Conservation (phyloP, 2,329 filamentous ascomycete genomes). For the Aschersonia sp. region DNA sequence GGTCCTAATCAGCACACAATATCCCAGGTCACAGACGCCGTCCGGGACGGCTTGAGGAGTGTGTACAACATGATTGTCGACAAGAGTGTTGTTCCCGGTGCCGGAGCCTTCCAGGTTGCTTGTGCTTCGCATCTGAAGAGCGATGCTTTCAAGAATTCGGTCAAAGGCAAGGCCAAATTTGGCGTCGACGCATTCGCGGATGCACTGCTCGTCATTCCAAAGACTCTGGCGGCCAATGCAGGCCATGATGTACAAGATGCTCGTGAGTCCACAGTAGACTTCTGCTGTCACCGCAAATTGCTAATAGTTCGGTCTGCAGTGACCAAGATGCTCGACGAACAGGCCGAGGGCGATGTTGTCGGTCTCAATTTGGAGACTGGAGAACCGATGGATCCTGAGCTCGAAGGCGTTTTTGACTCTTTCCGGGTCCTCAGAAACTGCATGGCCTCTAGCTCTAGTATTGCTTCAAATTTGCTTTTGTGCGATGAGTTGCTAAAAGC, state of each 20-base stretch:
- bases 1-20: slow-evolving; percentile 96
- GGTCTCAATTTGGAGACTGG: slow-evolving; percentile 79
- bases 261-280: slow-evolving; percentile 38
- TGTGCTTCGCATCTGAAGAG: slow-evolving; percentile 78
- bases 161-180: slow-evolving; percentile 97
- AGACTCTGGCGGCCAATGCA: slow-evolving; percentile 80
- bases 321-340: slow-evolving; percentile 74
- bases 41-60: slow-evolving; percentile 83
- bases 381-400: slow-evolving; percentile 85
- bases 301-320: slow-evolving; percentile 33
- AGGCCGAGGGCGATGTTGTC: slow-evolving; percentile 68
- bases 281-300: background rate
- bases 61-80: slow-evolving; percentile 99
- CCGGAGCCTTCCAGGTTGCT: slow-evolving; percentile 89
- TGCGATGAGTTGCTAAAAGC: slow-evolving; percentile 98
- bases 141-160: slow-evolving; percentile 71
- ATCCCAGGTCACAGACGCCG: slow-evolving; percentile 88
- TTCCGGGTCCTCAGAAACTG: slow-evolving; percentile 91
- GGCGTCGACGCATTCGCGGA: slow-evolving; percentile 92
- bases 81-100: slow-evolving; percentile 84
- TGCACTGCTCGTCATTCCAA: slow-evolving; percentile 67
- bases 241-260: slow-evolving; percentile 96
- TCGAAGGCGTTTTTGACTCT: slow-evolving; percentile 88
- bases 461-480: slow-evolving; percentile 85
- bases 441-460: slow-evolving; percentile 84